Evolutionary conservation across 139 green algal species (phyloP), one percentile per base, ranked within the genome.

Genomic region (Chlorella ohadii): DNA sequence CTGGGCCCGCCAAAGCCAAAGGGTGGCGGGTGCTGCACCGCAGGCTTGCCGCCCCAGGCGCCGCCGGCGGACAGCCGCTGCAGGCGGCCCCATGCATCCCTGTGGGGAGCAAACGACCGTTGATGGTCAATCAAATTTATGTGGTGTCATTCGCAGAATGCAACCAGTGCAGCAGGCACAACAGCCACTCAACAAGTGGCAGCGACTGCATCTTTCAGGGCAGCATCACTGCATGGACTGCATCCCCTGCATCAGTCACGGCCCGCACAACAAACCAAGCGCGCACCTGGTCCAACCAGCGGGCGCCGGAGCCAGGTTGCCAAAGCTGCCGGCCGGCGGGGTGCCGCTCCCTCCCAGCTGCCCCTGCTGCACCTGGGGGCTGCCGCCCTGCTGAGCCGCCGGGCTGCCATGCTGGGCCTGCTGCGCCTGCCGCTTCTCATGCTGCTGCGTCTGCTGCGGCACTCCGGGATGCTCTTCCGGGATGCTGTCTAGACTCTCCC

Each of bases 21-120:
- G 47, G 44, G 72, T 19, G 72, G 17, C n/a, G 72, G 72, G 47
- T 63, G n/a, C 47, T 44, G 44, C 41, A 47, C 25, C 6, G 31
- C 47, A 0, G 47, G 72, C 19, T 63, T 79, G n/a, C 44, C 72
- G 44, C 34, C 66, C 34, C 33, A 41, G 34, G 44, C 3, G 70
- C 70, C 39, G 15, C 51, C 51, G 25, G 31, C 44, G 3, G 47
- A 64, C 47, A 41, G 47, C 20, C 72, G 72, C 72, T 79, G 72
- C 72, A 79, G 72, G n/a, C 72, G 72, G 47, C 72, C 72, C 72
- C 72, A 79, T 17, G 44, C 47, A 12, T 79, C 72, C 47, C 72
- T 79, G 72, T 27, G n/a, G 44, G 66, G 47, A 33, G 66, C 33
- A 1, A 19, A 28, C n/a, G 67, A 16, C 20, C 3, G 16, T 9